Conservation (phyloP, 305 asterid species). For the Withania somnifera region DNA sequence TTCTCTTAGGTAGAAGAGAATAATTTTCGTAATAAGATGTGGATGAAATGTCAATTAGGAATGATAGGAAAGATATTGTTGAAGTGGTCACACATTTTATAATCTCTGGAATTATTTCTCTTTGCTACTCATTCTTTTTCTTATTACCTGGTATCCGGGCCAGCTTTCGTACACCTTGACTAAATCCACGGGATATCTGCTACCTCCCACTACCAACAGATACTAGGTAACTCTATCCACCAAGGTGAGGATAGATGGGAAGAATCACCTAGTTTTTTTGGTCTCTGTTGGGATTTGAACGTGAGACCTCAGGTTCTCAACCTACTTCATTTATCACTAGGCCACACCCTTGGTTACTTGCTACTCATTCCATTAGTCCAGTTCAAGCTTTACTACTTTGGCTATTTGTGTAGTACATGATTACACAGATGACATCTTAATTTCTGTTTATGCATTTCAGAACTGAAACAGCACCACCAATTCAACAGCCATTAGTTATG, state of each 20-base stretch:
- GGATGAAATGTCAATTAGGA: neutral
- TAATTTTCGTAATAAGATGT: neutral
- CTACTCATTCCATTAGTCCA: neutral
- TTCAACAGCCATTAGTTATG: slow-evolving; percentile 25
- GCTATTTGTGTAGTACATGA: neutral
- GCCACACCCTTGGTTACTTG: no score
- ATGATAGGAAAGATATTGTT: neutral
- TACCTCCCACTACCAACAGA: no score
- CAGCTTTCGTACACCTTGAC: no score
- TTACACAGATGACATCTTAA: neutral
- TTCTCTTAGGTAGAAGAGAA: neutral
- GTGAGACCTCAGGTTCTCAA: no score
- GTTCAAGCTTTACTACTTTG: neutral
- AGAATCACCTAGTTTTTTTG: no score
- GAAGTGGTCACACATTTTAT: neutral
- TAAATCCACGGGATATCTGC: no score
- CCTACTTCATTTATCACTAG: no score
- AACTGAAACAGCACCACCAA: neutral
- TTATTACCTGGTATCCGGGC: no score
- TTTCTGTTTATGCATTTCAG: neutral
- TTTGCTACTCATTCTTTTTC: neutral
- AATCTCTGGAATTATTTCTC: neutral
- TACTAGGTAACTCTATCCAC: no score
- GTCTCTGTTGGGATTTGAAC: no score
- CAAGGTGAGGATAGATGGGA: no score